Evolutionary conservation across 2,329 filamentous ascomycete genomes (phyloP).

Genomic region (Aspergillus glaucus): DNA sequence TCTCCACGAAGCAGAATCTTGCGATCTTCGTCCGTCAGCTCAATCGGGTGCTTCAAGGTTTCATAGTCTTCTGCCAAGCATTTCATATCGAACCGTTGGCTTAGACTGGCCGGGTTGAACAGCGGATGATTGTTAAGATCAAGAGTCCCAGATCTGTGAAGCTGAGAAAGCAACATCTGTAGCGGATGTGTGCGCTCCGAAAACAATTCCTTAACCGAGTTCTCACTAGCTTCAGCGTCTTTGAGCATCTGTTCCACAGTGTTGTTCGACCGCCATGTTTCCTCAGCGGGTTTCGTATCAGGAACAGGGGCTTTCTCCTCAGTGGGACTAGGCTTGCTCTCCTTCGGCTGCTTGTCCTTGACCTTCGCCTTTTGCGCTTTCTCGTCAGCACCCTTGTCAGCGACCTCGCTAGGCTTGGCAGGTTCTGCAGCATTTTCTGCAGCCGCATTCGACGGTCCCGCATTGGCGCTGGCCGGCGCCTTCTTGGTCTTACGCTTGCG

Average conservation of each 20-base stretch:
- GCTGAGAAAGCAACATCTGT: conserved; percentile 32
- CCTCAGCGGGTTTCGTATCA: conserved; percentile 16
- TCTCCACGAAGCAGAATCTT: conserved; percentile 37
- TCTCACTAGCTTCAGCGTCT: conserved; percentile 30
- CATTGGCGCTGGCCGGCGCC: conserved; percentile 22
- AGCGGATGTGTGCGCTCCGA: conserved; percentile 33
- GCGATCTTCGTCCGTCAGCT: conserved; percentile 38
- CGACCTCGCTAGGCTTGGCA: conserved; percentile 9
- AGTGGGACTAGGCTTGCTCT: conserved; percentile 11
- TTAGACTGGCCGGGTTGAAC: conserved; percentile 37
- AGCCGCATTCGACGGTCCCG: conserved; percentile 11
- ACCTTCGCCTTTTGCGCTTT: conserved; percentile 21
- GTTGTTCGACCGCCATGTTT: conserved; percentile 35
- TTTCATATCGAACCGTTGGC: conserved; percentile 39
- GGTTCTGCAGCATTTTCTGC: conserved; percentile 10
- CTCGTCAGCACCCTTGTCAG: conserved; percentile 16
- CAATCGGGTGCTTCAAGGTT: conserved; percentile 30
- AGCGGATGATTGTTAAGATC: conserved; percentile 34
- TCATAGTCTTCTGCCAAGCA: conserved; percentile 36
- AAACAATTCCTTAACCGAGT: conserved; percentile 36
- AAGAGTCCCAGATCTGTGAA: conserved; percentile 31
- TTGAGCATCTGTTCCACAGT: conserved; percentile 35
- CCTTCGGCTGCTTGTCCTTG: conserved; percentile 19
- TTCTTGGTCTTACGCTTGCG: conserved; percentile 56
- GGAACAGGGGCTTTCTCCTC: conserved; percentile 15